These are phyloP conservation scores for Strobilomyces dryophilus DNA, from an alignment of 768 basidiomycete species.

Conservation along the genomic window DNA sequence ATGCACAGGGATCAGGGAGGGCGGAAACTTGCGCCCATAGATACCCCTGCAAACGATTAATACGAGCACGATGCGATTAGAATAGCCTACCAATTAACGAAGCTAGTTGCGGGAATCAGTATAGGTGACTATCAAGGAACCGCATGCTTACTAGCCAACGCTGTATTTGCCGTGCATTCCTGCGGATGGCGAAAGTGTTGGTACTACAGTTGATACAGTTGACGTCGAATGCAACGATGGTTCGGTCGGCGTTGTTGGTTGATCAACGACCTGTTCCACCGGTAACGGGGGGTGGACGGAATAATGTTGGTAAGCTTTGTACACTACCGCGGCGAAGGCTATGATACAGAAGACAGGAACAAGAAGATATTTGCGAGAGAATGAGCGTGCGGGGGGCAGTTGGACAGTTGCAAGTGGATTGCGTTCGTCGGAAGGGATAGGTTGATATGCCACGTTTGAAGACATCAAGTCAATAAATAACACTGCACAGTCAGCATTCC, in stretches of 20 bases:
- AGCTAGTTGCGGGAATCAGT: conserved; percentile 38
- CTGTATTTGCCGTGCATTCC: conserved; percentile 59
- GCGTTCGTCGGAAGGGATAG: conserved; percentile 17
- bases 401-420: conserved; percentile 14
- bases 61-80: background rate
- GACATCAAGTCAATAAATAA: conserved; percentile 22
- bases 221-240: conserved; percentile 5
- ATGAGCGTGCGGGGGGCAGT: conserved; percentile 21
- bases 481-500: conserved; percentile 13
- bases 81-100: conserved; percentile 65
- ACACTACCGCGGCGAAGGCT: conserved; percentile 38
- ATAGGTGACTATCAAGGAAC: background rate
- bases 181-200: conserved; percentile 29
- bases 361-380: conserved; percentile 31
- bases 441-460: conserved; percentile 16
- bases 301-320: conserved; percentile 40
- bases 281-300: conserved; percentile 15
- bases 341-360: conserved; percentile 34
- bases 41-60: conserved; percentile 65
- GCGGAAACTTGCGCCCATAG: conserved; percentile 89
- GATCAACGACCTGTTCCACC: conserved; percentile 14
- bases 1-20: conserved; percentile 73
- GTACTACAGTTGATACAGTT: conserved; percentile 2
- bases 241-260: conserved; percentile 8
- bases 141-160: conserved; percentile 68